Percentiles rank a stretch among this genome's conserved stretches.
Conservation (phyloP, 2,329 filamentous ascomycete genomes). For the Xylariaceae sp. region DNA sequence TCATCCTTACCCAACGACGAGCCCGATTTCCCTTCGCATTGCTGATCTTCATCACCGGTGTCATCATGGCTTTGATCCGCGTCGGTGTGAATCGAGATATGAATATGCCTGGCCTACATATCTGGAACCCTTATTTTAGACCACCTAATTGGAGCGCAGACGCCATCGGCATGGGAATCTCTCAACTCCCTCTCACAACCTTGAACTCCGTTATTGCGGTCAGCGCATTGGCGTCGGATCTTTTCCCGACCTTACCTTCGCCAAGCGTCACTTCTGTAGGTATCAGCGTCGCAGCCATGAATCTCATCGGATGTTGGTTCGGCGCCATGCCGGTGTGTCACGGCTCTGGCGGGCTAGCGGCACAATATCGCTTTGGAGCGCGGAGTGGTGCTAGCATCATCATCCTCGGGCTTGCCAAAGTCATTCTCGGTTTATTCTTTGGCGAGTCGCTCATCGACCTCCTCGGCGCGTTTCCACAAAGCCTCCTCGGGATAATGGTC, state of each 20-base stretch:
- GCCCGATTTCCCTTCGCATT: conserved; percentile 75
- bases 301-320: conserved; percentile 83
- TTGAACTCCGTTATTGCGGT: conserved; percentile 92
- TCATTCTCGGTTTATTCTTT: conserved; percentile 70
- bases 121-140: conserved; percentile 57
- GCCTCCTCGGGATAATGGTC: conserved; percentile 81
- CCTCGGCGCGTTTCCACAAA: conserved; percentile 68
- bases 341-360: conserved; percentile 84
- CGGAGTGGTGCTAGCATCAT: conserved; percentile 82
- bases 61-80: conserved; percentile 57
- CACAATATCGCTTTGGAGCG: conserved; percentile 87
- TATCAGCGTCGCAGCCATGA: conserved; percentile 78
- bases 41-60: conserved; percentile 63
- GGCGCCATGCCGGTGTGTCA: conserved; percentile 92
- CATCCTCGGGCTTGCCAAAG: conserved; percentile 70
- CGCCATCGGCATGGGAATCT: conserved; percentile 62
- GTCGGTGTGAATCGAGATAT: conserved; percentile 28
- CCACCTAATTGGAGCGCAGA: conserved; percentile 41
- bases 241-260: conserved; percentile 64
- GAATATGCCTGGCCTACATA: conserved; percentile 47
- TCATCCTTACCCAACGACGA: conserved; percentile 63
- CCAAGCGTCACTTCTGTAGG: conserved; percentile 76
- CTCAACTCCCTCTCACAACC: conserved; percentile 85
- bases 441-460: conserved; percentile 70
- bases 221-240: conserved; percentile 69